Evolutionary conservation across 352 stramenopile species (phyloP), one percentile per base, ranked within the genome.

Genomic region (Paralagenidium karlingii): DNA sequence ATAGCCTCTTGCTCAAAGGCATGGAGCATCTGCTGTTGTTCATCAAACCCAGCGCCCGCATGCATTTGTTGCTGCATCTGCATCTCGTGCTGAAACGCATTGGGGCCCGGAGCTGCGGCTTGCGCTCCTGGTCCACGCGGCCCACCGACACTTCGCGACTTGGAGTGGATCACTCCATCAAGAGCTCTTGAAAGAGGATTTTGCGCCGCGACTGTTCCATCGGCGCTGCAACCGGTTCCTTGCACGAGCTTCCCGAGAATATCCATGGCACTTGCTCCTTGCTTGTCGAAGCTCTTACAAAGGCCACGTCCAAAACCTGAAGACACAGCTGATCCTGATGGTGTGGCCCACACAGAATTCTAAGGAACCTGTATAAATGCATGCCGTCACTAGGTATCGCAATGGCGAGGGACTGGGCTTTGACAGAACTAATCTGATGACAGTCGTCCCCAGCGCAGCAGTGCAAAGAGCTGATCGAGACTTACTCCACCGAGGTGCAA

Each of bases 211-310:
- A 88, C 74, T 2, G 78, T 88, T 53, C 78, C 78, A 46, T 91
- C 78, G 20, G 81, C 75, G 37, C 60, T 58, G 53, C 78, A 91
- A 19, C 78, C 78, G n/a, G 59, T 64, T 38, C 74, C 74, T 45
- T 84, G 68, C 44, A 87, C 68, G 52, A 90, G 76, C 58, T 90
- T 90, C 36, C 73, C 65, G 18, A 90, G 48, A 19, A 90, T 57
- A 54, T 90, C 77, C 77, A 90, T 90, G n/a, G 8, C 45, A 82
- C 50, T 9, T 47, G 31, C 3, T 49, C 41, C 7, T 51, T 44
- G 25, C 54, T 24, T 30, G 43, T 28, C 24, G 15, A 21, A n/a
- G 19, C 29, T 0, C 41, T 38, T 28, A 55, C 32, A 11, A 80
- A 20, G 27, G 56, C 56, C 15, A 48, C 55, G n/a, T 53, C 51